Evolutionary conservation across 768 basidiomycete genomes (phyloP).

Genomic region (Podaxis pistillaris): DNA sequence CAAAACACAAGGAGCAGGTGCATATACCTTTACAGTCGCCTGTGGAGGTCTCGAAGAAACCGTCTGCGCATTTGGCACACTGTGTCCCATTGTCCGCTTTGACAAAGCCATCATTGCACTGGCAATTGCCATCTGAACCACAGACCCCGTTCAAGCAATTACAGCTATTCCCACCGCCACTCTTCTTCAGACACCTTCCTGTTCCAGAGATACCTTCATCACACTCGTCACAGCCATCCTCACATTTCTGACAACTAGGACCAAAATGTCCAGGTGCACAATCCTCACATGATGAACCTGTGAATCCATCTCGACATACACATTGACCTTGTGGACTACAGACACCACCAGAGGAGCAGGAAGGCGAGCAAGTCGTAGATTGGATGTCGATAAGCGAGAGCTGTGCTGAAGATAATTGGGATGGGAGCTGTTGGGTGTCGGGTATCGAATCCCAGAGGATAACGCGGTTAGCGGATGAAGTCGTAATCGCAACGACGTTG

Average conservation of each 20-base stretch:
- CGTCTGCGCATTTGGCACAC: conserved; percentile 69
- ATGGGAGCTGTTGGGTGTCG: conserved; percentile 66
- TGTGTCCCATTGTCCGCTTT: conserved; percentile 67
- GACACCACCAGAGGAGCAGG: conserved; percentile 60
- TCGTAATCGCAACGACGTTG: conserved; percentile 67
- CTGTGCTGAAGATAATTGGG: conserved; percentile 32
- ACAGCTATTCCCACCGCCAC: conserved; percentile 34
- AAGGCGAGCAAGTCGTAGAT: conserved; percentile 67
- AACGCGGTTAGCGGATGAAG: conserved; percentile 56
- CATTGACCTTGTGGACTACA: conserved; percentile 70
- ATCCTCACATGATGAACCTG: conserved; percentile 71
- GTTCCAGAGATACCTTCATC: conserved; percentile 76
- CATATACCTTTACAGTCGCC: conserved; percentile 72
- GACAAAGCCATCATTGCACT: conserved; percentile 77
- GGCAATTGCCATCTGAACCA: conserved; percentile 61
- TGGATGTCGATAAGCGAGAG: conserved; percentile 68
- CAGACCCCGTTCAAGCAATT: conserved; percentile 82
- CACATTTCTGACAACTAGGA: conserved; percentile 63
- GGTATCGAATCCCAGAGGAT: conserved; percentile 81
- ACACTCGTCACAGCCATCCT: conserved; percentile 61
- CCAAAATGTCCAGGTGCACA: conserved; percentile 74
- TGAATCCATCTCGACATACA: conserved; percentile 67
- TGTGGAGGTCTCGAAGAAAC: conserved; percentile 69
- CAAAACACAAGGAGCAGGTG: conserved; percentile 32
- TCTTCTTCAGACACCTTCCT: conserved; percentile 63